A percentile compares a stretch with the other conserved stretches of the same genome.
These are phyloP conservation scores for Verbascum thapsus DNA, from an alignment of 257 asterid genomes.

Conservation along the genomic window DNA sequence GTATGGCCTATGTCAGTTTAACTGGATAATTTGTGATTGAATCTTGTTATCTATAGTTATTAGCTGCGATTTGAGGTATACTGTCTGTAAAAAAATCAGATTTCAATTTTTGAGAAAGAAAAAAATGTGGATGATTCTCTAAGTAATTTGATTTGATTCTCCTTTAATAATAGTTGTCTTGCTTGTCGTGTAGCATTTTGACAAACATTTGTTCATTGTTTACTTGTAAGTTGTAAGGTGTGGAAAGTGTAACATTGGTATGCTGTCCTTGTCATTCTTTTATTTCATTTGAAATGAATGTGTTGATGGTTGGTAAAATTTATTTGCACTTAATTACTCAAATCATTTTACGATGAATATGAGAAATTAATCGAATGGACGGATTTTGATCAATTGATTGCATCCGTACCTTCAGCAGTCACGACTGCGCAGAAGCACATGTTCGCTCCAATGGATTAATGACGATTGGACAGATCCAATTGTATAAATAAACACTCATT, in stretches of 20 bases:
- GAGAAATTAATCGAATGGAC: too few relatives aligned
- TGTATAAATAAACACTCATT: too few relatives aligned
- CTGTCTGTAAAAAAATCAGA: slow-evolving; percentile 10
- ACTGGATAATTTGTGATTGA: background rate
- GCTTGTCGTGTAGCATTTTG: background rate
- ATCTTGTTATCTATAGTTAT: background rate
- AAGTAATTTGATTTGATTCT: slow-evolving; percentile 4
- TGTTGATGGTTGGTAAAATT: slow-evolving; percentile 13
- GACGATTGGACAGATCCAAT: too few relatives aligned
- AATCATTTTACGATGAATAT: too few relatives aligned
- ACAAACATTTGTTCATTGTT: background rate
- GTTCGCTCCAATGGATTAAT: too few relatives aligned
- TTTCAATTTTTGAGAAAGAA: background rate
- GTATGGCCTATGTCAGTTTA: background rate
- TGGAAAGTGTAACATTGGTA: background rate
- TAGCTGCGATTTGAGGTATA: background rate
- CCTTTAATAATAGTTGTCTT: background rate
- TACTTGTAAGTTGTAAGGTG: background rate
- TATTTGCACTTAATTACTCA: too few relatives aligned
- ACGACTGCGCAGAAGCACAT: too few relatives aligned
- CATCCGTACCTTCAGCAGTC: too few relatives aligned
- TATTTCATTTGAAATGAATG: slow-evolving; percentile 1
- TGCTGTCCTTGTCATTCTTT: background rate
- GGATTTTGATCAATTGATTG: too few relatives aligned
- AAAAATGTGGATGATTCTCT: background rate